Evolutionary conservation across 768 basidiomycete species (phyloP), one percentile per base, ranked within the genome.

Genomic region (Hericium alpestre): DNA sequence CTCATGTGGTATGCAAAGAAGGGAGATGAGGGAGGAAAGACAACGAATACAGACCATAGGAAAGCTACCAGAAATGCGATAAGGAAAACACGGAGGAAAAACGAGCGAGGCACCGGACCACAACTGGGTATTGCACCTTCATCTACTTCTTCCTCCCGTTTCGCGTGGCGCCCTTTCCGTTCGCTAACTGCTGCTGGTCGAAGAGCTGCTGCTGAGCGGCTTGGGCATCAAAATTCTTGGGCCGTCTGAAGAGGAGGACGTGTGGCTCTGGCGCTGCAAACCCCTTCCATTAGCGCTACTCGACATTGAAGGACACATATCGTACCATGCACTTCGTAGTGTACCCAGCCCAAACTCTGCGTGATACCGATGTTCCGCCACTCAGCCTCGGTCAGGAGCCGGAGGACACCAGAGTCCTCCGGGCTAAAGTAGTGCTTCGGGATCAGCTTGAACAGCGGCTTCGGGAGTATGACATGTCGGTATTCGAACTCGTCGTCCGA

Each of bases 281-380:
- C 37, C 23, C 37, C 23, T 46, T 18, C 56, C 52, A 46, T 51
- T 54, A 32, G 54, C 16, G 18, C 25, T 49, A 55, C 51, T 49
- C n/a, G 52, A 51, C 55, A 16, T 54, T 40, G 38, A 23, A 15
- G 23, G 50, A 53, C 52, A 13, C 47, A 16, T 15, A n/a, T 39
- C 61, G 37, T 61, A 87, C 93, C 90, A 65, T 97, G 94, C n/a
- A 94, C 90, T 75, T 94, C 93, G 65, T 94, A 97, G 65, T 96
- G 93, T 66, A 91, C 89, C 93, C 94, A 98, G 3, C 94, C 94
- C 22, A 95, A 75, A 70, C 90, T 93, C 72, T 99, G 95, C 43
- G 87, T 89, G 61, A 97, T 95, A 9, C 95, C 95, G 56, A 99
- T 92, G 0, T 90, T 89, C 68, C 95, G 80, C 95, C 95, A 99